phyloP scores from a whole-genome alignment of 2,329 filamentous ascomycete species.

The Apiospora koreana region DNA sequence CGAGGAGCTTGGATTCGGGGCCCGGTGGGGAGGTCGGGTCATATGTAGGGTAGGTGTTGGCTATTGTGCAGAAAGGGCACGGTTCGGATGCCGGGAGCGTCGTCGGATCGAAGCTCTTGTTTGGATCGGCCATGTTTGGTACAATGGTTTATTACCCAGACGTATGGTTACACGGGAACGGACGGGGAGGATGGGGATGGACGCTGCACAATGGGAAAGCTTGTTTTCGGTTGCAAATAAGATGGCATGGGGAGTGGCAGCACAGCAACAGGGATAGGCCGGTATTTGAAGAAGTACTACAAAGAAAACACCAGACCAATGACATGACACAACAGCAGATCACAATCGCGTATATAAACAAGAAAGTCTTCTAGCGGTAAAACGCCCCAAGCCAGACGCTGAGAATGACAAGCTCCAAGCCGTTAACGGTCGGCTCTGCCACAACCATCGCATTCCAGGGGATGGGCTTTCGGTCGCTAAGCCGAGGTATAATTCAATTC shows the following conservation, averaged over 20 bases:
- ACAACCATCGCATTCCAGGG: not conserved
- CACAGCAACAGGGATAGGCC: not conserved
- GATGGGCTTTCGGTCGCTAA: not conserved
- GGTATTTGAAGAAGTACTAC: not conserved
- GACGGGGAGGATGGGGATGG: not conserved
- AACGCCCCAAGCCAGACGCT: not conserved
- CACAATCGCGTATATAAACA: not conserved
- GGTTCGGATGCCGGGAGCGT: conserved; percentile 31
- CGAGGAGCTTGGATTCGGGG: conserved; percentile 33
- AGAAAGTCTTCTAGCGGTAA: not conserved
- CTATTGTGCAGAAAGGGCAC: conserved; percentile 67
- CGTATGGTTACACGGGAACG: not conserved
- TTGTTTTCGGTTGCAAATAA: not conserved
- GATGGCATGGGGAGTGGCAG: not conserved
- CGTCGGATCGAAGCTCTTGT: conserved; percentile 37
- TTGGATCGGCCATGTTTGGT: conserved; percentile 12
- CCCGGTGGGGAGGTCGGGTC: conserved; percentile 4
- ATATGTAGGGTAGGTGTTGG: conserved; percentile 49
- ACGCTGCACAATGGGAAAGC: not conserved
- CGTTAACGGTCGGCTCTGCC: not conserved
- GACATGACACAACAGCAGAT: not conserved
- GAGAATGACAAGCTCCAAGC: not conserved
- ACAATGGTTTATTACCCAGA: not conserved
- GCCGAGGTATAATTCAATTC: not conserved
- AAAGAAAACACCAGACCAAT: not conserved